Conservation (phyloP, 805 yeast species). For the Scheffersomyces stipitis region DNA sequence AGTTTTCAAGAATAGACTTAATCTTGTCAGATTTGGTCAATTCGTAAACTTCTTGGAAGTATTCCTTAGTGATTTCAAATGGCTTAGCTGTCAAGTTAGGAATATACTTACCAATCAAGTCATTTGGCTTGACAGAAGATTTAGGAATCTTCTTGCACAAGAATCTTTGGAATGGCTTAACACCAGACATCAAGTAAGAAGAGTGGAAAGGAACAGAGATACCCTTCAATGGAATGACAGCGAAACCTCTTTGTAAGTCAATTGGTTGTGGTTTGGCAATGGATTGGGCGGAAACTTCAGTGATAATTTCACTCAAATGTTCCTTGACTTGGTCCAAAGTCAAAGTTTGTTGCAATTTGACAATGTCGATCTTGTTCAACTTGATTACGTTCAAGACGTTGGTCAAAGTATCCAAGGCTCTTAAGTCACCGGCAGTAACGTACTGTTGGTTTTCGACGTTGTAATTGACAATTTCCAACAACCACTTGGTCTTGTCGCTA, state of each 20-base stretch:
- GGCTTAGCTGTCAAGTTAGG: slow-evolving; percentile 99
- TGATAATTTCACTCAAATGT: slow-evolving; percentile 84
- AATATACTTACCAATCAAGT: slow-evolving; percentile 91
- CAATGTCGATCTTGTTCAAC: slow-evolving; percentile 91
- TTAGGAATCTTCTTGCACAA: slow-evolving; percentile 92
- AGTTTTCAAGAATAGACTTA: slow-evolving; percentile 85
- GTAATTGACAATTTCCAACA: slow-evolving; percentile 96
- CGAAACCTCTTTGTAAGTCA: slow-evolving; percentile 95
- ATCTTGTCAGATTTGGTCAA: slow-evolving; percentile 91
- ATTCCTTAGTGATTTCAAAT: slow-evolving; percentile 91
- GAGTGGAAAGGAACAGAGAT: slow-evolving; percentile 99
- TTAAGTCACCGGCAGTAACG: slow-evolving; percentile 97
- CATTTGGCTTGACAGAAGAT: slow-evolving; percentile 92
- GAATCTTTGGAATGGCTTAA: slow-evolving; percentile 98
- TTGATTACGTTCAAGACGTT: slow-evolving; percentile 92
- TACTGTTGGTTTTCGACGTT: slow-evolving; percentile 98
- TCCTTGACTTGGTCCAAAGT: slow-evolving; percentile 84
- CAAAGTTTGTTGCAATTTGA: slow-evolving; percentile 77
- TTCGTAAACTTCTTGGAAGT: slow-evolving; percentile 92
- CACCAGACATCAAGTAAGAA: slow-evolving; percentile 97
- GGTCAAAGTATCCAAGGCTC: slow-evolving; percentile 89
- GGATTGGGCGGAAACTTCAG: slow-evolving; percentile 80
- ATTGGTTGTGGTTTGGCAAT: slow-evolving; percentile 93
- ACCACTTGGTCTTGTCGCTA: slow-evolving; percentile 81
- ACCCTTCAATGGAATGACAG: slow-evolving; percentile 97